Evolutionary conservation across 192 early-diverging fungal species (phyloP).

Genomic region (Coemansia asiatica): DNA sequence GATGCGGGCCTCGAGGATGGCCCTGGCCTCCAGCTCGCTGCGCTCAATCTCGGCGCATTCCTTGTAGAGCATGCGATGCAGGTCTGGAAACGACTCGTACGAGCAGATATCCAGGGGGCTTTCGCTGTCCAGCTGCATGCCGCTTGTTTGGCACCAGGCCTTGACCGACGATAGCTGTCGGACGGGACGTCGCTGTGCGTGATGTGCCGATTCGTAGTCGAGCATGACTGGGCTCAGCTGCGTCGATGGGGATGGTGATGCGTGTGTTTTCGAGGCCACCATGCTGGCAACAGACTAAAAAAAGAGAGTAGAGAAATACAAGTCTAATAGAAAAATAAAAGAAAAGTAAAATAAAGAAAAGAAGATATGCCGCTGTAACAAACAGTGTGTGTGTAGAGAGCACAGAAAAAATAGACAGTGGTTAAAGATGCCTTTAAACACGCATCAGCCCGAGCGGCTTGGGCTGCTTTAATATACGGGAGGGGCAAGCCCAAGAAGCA

Average conservation of each 20-base stretch:
- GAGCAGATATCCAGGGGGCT: constrained; percentile 30
- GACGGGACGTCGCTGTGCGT: constrained; percentile 30
- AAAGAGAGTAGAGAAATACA: not conserved
- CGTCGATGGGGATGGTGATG: not conserved
- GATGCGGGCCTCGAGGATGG: constrained; percentile 29
- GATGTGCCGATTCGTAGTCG: constrained; percentile 9
- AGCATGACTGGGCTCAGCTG: not conserved
- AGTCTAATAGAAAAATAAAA: not conserved
- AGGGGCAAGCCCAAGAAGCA: not conserved
- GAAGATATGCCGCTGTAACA: not conserved
- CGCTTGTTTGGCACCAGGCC: constrained; percentile 43
- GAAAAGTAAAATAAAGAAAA: constrained; percentile 5
- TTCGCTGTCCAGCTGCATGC: constrained; percentile 35
- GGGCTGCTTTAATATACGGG: constrained; percentile 3
- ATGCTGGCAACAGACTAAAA: not conserved
- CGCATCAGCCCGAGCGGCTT: not conserved
- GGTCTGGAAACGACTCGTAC: constrained; percentile 52
- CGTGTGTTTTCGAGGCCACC: not conserved
- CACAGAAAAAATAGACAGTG: not conserved
- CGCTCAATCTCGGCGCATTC: constrained; percentile 56
- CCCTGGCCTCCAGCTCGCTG: constrained; percentile 37
- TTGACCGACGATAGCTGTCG: constrained; percentile 50
- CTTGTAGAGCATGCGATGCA: constrained; percentile 43
- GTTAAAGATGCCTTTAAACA: not conserved
- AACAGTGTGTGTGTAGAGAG: not conserved